Evolutionary conservation across 257 asterid species (phyloP), one percentile per base, ranked within the genome.

Genomic region (Rhazya stricta): DNA sequence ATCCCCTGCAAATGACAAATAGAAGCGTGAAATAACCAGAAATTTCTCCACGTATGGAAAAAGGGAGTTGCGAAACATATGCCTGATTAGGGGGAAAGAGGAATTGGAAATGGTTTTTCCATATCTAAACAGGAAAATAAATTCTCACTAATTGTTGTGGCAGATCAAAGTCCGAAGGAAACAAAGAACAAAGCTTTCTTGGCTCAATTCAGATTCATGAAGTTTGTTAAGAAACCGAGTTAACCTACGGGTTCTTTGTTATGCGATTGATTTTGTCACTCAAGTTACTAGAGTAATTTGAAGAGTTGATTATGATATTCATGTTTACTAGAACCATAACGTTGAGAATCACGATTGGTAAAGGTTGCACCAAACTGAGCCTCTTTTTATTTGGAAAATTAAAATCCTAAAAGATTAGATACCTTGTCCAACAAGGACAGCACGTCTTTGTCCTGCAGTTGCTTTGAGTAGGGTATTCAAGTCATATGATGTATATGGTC

Each of bases 361-460:
- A 48, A 51, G 58, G 25, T 51, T 51, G 25, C 6, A 5, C 25
- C 6, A 43, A 51, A 51, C 9, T 18, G 58, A 51, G 58, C 58
- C 12, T 43, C 50, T 43, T 43, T 43, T 13, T 43, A 11, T 43
- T 43, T 11, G 12, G 50, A 43, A 43, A 43, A 43, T 2, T 6
- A 11, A 43, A 43, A 43, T 12, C 58, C 58, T 15, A 29, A 61
- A n/a, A 61, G 3, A 80, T 1, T 48, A 71, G 50, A 50, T 85
- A 94, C 98, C 98, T 94, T 94, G 97, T 72, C 83, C 97, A 69
- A 94, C 77, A 73, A 91, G 71, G 77, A 94, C 97, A 71, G 98
- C 97, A 45, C 97, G 96, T 34, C 97, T 92, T 84, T 94, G 95
- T n/a, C 98, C 98, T 79, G 97, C 93, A 54, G 98, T 91, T 61